phyloP scores from a whole-genome alignment of 495 filamentous ascomycete genomes.

The Aspergillus haitiensis region DNA sequence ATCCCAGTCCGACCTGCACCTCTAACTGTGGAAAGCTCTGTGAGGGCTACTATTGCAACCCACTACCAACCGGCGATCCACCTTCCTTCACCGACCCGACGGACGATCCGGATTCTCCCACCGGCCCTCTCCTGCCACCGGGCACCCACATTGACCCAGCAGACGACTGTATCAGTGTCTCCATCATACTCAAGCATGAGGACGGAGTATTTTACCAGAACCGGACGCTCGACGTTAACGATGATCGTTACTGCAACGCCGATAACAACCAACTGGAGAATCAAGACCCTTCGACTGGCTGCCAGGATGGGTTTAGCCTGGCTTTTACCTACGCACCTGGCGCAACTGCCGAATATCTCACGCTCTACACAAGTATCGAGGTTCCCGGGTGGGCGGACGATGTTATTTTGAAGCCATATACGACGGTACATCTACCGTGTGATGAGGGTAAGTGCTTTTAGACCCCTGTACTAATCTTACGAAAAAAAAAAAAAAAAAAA shows the following conservation, averaged over 20 bases:
- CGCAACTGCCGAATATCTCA: background rate
- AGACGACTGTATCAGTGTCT: background rate
- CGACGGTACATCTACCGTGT: background rate
- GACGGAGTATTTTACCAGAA: background rate
- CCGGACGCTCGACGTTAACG: background rate
- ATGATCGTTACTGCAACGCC: background rate
- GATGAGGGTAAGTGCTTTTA: background rate
- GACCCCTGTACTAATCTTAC: background rate
- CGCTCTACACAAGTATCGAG: background rate
- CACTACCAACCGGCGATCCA: background rate
- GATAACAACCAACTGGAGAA: background rate
- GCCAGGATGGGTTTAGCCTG: background rate
- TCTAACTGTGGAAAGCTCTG: background rate
- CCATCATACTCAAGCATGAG: background rate
- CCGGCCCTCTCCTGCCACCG: background rate
- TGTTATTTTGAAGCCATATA: background rate
- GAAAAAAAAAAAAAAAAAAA: too few species aligned
- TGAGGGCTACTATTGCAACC: conserved; percentile 2
- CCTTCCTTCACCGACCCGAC: background rate
- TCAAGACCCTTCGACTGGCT: background rate
- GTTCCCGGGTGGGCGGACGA: background rate
- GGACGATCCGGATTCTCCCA: background rate
- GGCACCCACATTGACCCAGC: background rate
- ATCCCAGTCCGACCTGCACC: background rate
- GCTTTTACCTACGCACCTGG: background rate